phyloP scores from a whole-genome alignment of 2,329 filamentous ascomycete species.

The Pyricularia grisea region DNA sequence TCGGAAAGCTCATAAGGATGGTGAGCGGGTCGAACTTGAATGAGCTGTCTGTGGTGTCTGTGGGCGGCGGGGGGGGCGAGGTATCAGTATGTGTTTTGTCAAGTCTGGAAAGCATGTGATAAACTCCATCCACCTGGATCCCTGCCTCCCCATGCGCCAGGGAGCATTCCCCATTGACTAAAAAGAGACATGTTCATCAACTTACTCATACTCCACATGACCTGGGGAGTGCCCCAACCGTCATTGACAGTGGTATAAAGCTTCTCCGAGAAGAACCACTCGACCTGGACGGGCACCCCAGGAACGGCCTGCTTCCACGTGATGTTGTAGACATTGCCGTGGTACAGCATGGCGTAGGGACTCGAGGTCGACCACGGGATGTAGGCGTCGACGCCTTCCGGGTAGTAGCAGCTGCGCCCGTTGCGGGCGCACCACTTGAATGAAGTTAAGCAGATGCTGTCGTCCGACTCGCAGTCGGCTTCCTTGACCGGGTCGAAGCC shows the following conservation, averaged over 20 bases:
- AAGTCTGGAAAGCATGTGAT: neutral
- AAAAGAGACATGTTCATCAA: neutral
- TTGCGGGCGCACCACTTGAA: slow-evolving; percentile 4
- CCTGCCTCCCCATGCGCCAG: neutral
- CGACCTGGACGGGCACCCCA: slow-evolving; percentile 3
- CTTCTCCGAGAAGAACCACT: slow-evolving; percentile 3
- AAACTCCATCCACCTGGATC: neutral
- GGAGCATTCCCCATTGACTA: neutral
- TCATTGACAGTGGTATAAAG: neutral
- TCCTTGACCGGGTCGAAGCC: slow-evolving; percentile 4
- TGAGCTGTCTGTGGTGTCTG: slow-evolving; percentile 4
- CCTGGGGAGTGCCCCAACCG: neutral
- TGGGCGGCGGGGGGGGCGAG: neutral
- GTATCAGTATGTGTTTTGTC: neutral
- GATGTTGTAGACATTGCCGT: slow-evolving; percentile 1
- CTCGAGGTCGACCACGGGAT: neutral
- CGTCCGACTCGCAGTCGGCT: slow-evolving; percentile 1
- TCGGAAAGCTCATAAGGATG: slow-evolving; percentile 4
- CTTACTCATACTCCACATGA: slow-evolving; percentile 6
- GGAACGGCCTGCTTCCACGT: slow-evolving; percentile 5
- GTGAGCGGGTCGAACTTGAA: slow-evolving; percentile 1
- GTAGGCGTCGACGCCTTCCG: slow-evolving; percentile 2
- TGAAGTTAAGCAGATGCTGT: slow-evolving; percentile 5
- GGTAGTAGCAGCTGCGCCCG: neutral
- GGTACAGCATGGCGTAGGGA: slow-evolving; percentile 5